Evolutionary conservation across 441 rosid genomes (phyloP).

Genomic region (Gossypium davidsonii): DNA sequence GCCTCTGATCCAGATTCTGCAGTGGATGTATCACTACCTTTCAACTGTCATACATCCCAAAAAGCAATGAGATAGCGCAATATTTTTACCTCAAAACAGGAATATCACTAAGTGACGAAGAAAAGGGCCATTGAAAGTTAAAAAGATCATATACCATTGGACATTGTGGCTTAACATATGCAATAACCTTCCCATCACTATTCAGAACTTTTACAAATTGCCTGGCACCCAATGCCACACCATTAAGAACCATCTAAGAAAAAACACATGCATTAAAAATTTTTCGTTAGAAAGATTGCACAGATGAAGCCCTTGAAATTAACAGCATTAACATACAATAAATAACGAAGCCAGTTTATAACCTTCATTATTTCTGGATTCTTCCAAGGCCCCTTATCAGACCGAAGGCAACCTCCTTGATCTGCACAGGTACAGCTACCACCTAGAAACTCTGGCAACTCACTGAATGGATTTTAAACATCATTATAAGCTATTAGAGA

Average conservation of each 20-base stretch:
- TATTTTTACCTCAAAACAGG: not conserved
- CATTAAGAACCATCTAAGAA: constrained; percentile 77
- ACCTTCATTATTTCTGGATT: constrained; percentile 88
- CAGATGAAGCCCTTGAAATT: not conserved
- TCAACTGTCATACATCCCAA: constrained; percentile 42
- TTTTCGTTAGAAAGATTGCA: constrained; percentile 9
- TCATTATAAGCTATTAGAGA: constrained; percentile 2
- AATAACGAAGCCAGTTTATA: constrained; percentile 18
- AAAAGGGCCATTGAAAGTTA: not conserved
- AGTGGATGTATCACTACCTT: constrained; percentile 92
- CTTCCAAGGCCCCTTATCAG: constrained; percentile 99
- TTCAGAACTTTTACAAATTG: constrained; percentile 89
- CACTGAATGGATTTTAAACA: constrained; percentile 41
- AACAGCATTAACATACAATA: constrained; percentile 8
- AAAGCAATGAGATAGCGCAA: constrained; percentile 1
- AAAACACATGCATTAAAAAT: constrained; percentile 19
- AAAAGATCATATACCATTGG: constrained; percentile 52
- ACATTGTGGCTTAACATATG: constrained; percentile 78
- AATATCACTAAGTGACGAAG: not conserved
- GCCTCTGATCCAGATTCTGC: constrained; percentile 99
- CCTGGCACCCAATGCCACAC: constrained; percentile 63
- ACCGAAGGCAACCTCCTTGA: constrained; percentile 92
- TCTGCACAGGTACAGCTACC: constrained; percentile 85
- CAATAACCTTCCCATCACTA: constrained; percentile 84
- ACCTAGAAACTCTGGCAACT: constrained; percentile 96